Evolutionary conservation across 495 filamentous ascomycete genomes (phyloP).

Genomic region (Xanthoparmelia taractica): DNA sequence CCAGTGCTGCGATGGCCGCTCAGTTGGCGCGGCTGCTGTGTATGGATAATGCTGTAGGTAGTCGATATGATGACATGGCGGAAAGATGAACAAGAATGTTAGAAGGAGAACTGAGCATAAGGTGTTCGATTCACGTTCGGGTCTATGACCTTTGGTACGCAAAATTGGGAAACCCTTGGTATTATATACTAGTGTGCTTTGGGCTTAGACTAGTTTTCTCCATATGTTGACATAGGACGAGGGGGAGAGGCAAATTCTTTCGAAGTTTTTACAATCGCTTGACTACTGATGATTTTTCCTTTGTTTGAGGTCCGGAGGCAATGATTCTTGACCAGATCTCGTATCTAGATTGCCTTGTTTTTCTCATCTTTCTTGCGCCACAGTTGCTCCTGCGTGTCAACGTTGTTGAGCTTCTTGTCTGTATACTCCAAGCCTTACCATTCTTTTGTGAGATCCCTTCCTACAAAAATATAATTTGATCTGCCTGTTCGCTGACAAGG

Average conservation of each 20-base stretch:
- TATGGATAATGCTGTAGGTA: neutral
- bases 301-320: neutral
- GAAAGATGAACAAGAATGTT: neutral
- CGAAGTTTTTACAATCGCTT: neutral
- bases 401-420: constrained; percentile 44
- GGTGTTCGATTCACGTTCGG: constrained; percentile 8
- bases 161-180: constrained; percentile 5
- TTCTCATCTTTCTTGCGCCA: constrained; percentile 55
- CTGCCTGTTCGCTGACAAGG: constrained; percentile 15
- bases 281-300: too few species aligned
- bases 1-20: constrained; percentile 2
- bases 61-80: neutral
- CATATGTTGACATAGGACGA: constrained; percentile 4
- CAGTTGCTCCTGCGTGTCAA: constrained; percentile 58
- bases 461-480: neutral
- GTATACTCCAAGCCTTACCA: constrained; percentile 54
- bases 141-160: constrained; percentile 3
- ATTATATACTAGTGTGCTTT: constrained; percentile 9
- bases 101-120: neutral
- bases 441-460: constrained; percentile 51
- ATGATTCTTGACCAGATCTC: constrained; percentile 62
- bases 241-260: neutral
- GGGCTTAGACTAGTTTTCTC: neutral
- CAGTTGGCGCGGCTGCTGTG: neutral
- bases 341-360: constrained; percentile 63